Conservation (phyloP, 331 rosid species). For the Pyracantha coccinea region DNA sequence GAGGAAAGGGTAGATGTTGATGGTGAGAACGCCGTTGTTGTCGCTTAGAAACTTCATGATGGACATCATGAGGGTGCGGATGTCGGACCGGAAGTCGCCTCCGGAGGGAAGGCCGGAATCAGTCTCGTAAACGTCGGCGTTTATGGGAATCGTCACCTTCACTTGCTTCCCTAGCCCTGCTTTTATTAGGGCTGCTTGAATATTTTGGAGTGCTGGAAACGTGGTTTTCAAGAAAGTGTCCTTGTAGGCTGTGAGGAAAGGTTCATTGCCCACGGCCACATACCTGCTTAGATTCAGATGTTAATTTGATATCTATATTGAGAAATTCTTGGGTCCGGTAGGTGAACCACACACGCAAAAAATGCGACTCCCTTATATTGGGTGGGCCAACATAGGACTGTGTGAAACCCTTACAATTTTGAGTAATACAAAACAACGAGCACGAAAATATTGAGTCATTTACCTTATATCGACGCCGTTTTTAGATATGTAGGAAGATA, state of each 20-base stretch:
- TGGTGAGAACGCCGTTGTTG: conserved; percentile 57
- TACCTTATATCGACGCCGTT: conserved; percentile 75
- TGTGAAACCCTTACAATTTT: not conserved
- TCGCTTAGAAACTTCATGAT: conserved; percentile 68
- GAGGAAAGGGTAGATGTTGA: conserved; percentile 93
- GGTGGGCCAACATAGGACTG: no score
- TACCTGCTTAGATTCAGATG: conserved; percentile 33
- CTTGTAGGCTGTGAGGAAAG: conserved; percentile 68
- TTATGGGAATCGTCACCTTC: conserved; percentile 75
- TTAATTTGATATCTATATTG: not conserved
- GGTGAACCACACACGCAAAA: no score
- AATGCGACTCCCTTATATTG: no score
- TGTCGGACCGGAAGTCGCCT: conserved; percentile 72
- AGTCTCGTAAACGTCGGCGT: conserved; percentile 85
- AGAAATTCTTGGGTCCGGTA: not conserved
- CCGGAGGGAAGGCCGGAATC: conserved; percentile 69
- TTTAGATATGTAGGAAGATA: conserved; percentile 56
- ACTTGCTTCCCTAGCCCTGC: conserved; percentile 82
- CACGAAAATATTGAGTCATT: not conserved
- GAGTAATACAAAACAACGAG: not conserved
- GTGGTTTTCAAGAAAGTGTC: conserved; percentile 52
- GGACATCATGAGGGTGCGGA: conserved; percentile 48
- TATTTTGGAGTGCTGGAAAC: conserved; percentile 79
- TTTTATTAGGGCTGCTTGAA: conserved; percentile 84
- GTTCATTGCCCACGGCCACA: conserved; percentile 93